phyloP scores from a whole-genome alignment of 2,329 filamentous ascomycete genomes.

The Penicillium olsonii region DNA sequence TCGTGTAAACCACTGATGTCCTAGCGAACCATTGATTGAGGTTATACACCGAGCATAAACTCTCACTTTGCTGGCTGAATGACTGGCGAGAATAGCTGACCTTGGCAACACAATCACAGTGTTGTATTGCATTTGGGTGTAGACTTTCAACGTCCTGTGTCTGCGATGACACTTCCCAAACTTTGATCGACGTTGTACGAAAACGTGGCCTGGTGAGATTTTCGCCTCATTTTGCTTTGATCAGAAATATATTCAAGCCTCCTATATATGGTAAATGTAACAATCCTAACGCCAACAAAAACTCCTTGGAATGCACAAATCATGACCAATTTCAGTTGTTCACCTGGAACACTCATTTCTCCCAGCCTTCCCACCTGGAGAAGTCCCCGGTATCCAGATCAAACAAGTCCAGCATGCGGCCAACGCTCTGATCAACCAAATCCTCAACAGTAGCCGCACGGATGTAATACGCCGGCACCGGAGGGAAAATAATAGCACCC shows the following conservation, averaged over 20 bases:
- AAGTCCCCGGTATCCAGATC: conserved; percentile 46
- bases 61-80: too few species aligned
- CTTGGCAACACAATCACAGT: too few species aligned
- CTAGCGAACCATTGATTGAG: too few species aligned
- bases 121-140: too few species aligned
- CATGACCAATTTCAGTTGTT: background rate
- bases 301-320: background rate
- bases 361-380: conserved; percentile 29
- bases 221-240: background rate
- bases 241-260: background rate
- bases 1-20: too few species aligned
- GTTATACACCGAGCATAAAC: too few species aligned
- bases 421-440: conserved; percentile 49
- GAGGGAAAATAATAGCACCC: conserved; percentile 49
- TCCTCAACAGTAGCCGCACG: conserved; percentile 43
- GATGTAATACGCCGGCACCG: conserved; percentile 50
- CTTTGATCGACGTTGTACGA: background rate
- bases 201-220: background rate
- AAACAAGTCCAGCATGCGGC: conserved; percentile 50
- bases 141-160: background rate
- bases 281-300: background rate
- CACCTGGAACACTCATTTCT: conserved; percentile 3
- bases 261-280: background rate
- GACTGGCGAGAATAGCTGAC: too few species aligned
- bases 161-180: background rate